These are phyloP conservation scores for Corylus americana DNA, from an alignment of 306 rosid genomes.

Conservation along the genomic window DNA sequence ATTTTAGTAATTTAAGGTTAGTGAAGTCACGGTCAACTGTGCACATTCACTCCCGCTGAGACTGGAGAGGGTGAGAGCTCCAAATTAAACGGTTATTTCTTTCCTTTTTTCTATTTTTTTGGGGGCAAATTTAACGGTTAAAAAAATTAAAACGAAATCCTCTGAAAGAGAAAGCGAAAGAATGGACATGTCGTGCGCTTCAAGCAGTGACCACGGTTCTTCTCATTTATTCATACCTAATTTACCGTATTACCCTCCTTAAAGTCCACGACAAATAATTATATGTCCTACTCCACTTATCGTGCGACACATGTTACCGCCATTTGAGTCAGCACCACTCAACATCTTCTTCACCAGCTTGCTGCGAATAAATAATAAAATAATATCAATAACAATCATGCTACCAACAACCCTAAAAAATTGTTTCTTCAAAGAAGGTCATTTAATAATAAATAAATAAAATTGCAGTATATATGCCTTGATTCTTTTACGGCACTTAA, in stretches of 20 bases:
- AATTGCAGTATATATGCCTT: too few species aligned
- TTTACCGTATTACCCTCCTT: not conserved
- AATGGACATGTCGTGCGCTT: not conserved
- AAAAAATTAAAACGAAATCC: not conserved
- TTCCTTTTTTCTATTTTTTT: too few species aligned
- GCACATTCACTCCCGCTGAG: not conserved
- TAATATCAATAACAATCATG: too few species aligned
- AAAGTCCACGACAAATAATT: conserved; percentile 8
- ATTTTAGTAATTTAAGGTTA: conserved; percentile 15
- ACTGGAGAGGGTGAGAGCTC: too few species aligned
- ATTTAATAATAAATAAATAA: too few species aligned
- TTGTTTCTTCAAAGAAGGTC: too few species aligned
- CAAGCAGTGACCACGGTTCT: not conserved
- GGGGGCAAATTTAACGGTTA: conserved; percentile 1
- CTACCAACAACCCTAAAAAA: too few species aligned
- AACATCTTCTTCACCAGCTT: not conserved
- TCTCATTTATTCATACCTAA: not conserved
- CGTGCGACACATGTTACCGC: conserved; percentile 5
- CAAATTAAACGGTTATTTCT: conserved; percentile 5
- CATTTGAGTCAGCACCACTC: not conserved
- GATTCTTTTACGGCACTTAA: too few species aligned
- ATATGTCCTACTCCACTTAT: not conserved
- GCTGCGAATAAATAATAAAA: too few species aligned
- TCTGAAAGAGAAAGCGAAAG: conserved; percentile 11
- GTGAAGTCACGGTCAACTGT: conserved; percentile 6